These are phyloP conservation scores for Suillus cothurnatus DNA, from an alignment of 768 basidiomycete species.

Conservation along the genomic window DNA sequence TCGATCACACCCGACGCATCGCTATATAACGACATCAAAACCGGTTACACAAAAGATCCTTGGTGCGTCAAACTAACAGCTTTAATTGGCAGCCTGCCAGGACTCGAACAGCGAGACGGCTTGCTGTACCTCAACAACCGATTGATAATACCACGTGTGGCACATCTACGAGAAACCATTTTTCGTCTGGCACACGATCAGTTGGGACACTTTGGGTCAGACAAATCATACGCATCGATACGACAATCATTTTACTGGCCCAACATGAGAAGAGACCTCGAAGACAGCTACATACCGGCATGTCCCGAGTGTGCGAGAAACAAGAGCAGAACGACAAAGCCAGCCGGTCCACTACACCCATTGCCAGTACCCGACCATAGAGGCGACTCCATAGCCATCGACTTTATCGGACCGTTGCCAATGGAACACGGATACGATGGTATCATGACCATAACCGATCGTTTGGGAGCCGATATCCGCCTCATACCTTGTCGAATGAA, in stretches of 20 bases:
- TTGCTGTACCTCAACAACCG: conserved; percentile 28
- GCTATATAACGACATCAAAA: neutral
- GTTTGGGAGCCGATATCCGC: too few relatives aligned
- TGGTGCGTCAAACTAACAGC: neutral
- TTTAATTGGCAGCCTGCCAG: neutral
- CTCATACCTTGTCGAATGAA: too few relatives aligned
- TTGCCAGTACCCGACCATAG: too few relatives aligned
- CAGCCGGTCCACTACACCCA: too few relatives aligned
- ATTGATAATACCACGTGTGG: conserved; percentile 1
- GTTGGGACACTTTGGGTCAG: conserved; percentile 15
- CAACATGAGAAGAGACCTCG: conserved; percentile 6
- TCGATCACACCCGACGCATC: neutral
- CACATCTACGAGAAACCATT: conserved; percentile 22
- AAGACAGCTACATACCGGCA: conserved; percentile 11
- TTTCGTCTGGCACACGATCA: neutral
- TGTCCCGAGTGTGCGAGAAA: conserved; percentile 36
- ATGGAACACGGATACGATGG: too few relatives aligned
- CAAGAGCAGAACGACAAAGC: too few relatives aligned
- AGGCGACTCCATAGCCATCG: too few relatives aligned
- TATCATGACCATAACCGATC: too few relatives aligned
- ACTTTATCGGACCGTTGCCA: too few relatives aligned
- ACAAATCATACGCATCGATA: conserved; percentile 31
- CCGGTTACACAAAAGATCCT: neutral
- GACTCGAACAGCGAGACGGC: neutral
- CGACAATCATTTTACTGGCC: conserved; percentile 27